phyloP scores from a whole-genome alignment of 805 yeast species.

The Cyberlindnera japonica region DNA sequence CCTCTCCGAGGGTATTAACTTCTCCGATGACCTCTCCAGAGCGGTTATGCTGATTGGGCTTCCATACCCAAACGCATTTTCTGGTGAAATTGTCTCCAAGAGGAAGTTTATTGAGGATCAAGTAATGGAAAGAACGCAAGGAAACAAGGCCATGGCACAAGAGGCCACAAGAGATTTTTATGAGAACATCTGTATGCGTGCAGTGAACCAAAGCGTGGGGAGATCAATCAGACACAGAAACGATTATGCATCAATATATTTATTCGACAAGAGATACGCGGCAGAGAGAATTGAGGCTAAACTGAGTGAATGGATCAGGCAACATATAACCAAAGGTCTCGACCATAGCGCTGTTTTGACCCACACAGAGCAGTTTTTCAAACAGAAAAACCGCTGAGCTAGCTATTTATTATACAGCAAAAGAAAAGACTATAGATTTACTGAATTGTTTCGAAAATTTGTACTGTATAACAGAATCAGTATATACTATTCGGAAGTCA shows the following conservation, averaged over 20 bases:
- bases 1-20: constrained; percentile 90
- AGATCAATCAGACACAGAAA: constrained; percentile 80
- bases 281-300: constrained; percentile 46
- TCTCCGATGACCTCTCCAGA: constrained; percentile 82
- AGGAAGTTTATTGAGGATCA: constrained; percentile 56
- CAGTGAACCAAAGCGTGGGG: constrained; percentile 90
- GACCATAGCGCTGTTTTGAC: constrained; percentile 19
- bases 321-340: constrained; percentile 30
- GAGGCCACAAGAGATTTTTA: constrained; percentile 53
- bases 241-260: constrained; percentile 74
- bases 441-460: too few relatives aligned
- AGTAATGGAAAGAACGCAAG: constrained; percentile 45
- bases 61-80: constrained; percentile 81
- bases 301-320: constrained; percentile 71
- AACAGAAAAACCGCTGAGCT: not conserved
- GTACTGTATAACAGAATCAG: too few relatives aligned
- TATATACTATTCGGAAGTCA: too few relatives aligned
- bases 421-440: not conserved
- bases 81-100: constrained; percentile 78
- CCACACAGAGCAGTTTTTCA: constrained; percentile 23
- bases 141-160: constrained; percentile 40
- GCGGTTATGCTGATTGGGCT: constrained; percentile 83
- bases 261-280: constrained; percentile 64
- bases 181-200: constrained; percentile 85
- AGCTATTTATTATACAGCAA: not conserved